Base-by-base conservation (phyloP, 441 rosid genomes). In the Erysimum cheiri region DNA sequence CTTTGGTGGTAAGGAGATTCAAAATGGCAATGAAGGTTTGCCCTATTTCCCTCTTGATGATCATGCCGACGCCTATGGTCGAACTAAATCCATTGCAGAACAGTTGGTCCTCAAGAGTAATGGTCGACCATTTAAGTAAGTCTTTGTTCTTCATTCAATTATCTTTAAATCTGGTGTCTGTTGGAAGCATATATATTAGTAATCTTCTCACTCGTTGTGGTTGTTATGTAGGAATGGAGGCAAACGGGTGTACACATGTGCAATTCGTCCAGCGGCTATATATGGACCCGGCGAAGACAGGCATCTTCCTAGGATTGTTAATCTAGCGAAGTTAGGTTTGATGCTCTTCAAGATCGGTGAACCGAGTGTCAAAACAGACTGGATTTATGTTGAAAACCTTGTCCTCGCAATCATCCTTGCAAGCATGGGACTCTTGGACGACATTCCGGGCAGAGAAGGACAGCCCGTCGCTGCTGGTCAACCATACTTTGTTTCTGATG, bases 251-350 rank as follows among this genome's bases (percentile, higher is more conserved):
- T 88, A 86, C 61, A 87, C 99, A 0, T 92, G 97, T 79, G 93
- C 94, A 0, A 60, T 94, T 43, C 97, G 98, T 63, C 98, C 98
- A 33, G 98, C 97, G 53, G 97, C 97, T 54, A 90, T 94, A 41
- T 92, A 94, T 68, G 98, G 98, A 66, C 99, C 93, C 0, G 97
- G 99, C 5, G 97, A 94, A 85, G 97, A 92, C 71, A 83, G 98
- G 58, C 99, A 90, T 80, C 77, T 95, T 60, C 99, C 97, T 19
- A 87, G 99, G 82, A 88, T 92, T 52, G 68, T 94, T 63, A 84
- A 85, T 41, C 74, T 86, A 52, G 89, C 90, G 0, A 88, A 91
- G 82, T 28, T 92, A 55, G 97, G 98, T 52, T 78, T 94, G 63
- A 11, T 85, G 12, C 80, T 75, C n/a, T 94, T 92, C 72, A 88